phyloP scores from a whole-genome alignment of 257 asterid genomes.

The Solanum virginianum region DNA sequence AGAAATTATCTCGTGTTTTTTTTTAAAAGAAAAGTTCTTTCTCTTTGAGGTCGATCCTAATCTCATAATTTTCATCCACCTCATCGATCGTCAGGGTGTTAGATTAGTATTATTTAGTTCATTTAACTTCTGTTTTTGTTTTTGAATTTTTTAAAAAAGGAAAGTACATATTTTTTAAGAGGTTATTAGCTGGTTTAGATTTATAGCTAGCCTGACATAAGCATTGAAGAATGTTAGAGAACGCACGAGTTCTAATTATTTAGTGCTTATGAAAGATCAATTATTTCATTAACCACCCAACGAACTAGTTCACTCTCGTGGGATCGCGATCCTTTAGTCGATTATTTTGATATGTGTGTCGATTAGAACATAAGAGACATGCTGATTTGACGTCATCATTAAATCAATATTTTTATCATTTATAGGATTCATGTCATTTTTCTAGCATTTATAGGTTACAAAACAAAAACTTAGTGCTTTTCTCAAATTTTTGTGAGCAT shows the following conservation, averaged over 20 bases:
- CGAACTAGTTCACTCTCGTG: neutral
- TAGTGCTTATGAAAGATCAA: neutral
- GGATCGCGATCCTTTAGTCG: no score
- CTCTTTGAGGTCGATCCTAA: neutral
- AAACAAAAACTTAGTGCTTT: no score
- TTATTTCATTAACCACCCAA: neutral
- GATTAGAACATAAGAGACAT: no score
- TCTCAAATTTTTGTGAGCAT: no score
- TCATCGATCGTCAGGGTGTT: neutral
- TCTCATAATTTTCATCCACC: neutral
- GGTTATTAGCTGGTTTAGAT: neutral
- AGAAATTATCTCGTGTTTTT: neutral
- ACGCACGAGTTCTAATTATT: neutral
- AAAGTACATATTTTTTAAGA: neutral
- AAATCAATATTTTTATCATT: no score
- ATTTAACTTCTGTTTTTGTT: no score
- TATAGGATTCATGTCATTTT: no score
- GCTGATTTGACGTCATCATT: no score
- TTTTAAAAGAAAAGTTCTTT: no score
- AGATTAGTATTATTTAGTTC: neutral
- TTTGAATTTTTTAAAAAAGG: no score
- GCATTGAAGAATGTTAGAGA: neutral
- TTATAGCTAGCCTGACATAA: neutral
- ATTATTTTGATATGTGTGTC: no score
- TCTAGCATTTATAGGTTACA: no score